Evolutionary conservation across 1,284 basidiomycete species (phyloP).

Genomic region (Ceratobasidium sp.): DNA sequence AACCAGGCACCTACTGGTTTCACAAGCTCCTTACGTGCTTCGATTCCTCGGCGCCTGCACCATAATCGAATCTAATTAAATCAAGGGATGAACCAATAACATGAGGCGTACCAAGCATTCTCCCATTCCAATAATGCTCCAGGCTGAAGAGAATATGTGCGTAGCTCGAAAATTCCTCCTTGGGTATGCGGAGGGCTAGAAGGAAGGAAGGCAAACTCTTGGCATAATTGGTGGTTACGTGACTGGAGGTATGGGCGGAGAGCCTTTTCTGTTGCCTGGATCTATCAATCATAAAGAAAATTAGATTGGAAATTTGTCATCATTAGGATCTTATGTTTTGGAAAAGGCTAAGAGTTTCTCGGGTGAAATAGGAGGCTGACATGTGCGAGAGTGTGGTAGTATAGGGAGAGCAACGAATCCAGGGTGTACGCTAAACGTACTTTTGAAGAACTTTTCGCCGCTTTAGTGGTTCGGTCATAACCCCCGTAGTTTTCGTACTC

Average conservation of each 20-base stretch:
- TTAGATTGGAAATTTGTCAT: slow-evolving; percentile 36
- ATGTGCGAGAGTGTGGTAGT: slow-evolving; percentile 28
- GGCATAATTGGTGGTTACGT: slow-evolving; percentile 80
- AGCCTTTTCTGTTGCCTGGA: slow-evolving; percentile 30
- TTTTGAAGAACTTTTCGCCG: slow-evolving; percentile 41
- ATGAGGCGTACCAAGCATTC: slow-evolving; percentile 73
- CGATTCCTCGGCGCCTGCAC: slow-evolving; percentile 82
- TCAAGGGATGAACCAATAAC: not conserved
- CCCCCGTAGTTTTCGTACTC: slow-evolving; percentile 92
- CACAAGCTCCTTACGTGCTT: slow-evolving; percentile 84
- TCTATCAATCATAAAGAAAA: slow-evolving; percentile 17
- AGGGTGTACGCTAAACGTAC: slow-evolving; percentile 46
- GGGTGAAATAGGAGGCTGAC: slow-evolving; percentile 1
- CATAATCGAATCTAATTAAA: slow-evolving; percentile 15
- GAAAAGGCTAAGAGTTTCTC: not conserved
- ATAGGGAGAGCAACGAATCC: slow-evolving; percentile 31
- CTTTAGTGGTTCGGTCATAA: slow-evolving; percentile 73
- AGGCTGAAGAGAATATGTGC: slow-evolving; percentile 76
- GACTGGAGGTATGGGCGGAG: slow-evolving; percentile 64
- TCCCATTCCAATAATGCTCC: slow-evolving; percentile 95
- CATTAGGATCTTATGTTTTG: not conserved
- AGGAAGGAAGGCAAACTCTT: slow-evolving; percentile 94
- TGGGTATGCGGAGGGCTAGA: slow-evolving; percentile 84
- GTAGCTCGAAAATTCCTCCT: slow-evolving; percentile 91
- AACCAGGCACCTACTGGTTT: slow-evolving; percentile 94